Conservation (phyloP, 805 yeast genomes). For the Ogataea kodamae region DNA sequence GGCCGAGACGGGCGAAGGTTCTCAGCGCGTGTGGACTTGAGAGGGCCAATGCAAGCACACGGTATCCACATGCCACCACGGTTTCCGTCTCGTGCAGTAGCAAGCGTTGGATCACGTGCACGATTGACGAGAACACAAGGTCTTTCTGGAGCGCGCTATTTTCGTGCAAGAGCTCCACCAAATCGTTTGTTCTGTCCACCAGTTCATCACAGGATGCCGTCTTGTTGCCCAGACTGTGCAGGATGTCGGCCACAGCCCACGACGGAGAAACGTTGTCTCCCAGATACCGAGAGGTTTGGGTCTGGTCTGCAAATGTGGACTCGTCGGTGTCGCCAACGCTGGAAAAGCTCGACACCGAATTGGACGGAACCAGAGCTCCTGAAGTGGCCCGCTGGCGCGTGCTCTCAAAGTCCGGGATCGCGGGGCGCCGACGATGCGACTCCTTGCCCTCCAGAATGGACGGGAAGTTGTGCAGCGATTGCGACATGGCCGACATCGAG, state of each 20-base stretch:
- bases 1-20: conserved; percentile 48
- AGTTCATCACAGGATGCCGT: conserved; percentile 48
- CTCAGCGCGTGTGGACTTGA: conserved; percentile 51
- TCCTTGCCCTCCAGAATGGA: conserved; percentile 10
- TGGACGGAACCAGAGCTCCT: conserved; percentile 17
- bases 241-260: conserved; percentile 60
- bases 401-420: conserved; percentile 24
- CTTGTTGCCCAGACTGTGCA: conserved; percentile 52
- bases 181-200: conserved; percentile 61
- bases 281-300: conserved; percentile 2
- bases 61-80: conserved; percentile 71
- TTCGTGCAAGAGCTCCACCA: conserved; percentile 52
- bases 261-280: conserved; percentile 41
- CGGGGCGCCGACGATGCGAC: conserved; percentile 15
- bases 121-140: conserved; percentile 53
- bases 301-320: conserved; percentile 7
- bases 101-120: conserved; percentile 54
- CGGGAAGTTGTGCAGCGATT: conserved; percentile 2
- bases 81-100: conserved; percentile 47
- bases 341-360: conserved; percentile 15
- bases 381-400: conserved; percentile 26
- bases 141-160: conserved; percentile 64
- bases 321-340: conserved; percentile 14
- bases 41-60: conserved; percentile 65
- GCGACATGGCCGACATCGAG: not conserved